These are phyloP conservation scores for Ricinus communis DNA, from an alignment of 345 rosid genomes.

Conservation along the genomic window DNA sequence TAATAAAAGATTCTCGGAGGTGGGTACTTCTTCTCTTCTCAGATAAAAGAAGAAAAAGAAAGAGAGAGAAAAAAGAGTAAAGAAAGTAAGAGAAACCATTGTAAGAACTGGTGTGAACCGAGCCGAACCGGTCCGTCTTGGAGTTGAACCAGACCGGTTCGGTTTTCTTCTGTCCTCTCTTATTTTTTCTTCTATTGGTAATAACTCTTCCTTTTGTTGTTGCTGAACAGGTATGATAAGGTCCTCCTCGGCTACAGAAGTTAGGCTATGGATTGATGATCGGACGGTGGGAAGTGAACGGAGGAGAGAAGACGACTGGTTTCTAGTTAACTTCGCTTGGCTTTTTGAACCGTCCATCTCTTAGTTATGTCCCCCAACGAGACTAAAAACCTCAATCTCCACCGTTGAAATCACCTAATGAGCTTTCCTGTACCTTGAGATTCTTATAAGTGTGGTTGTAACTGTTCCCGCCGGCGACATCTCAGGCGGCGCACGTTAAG, in stretches of 20 bases:
- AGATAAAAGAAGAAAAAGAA: conserved; percentile 49
- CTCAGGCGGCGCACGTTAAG: conserved; percentile 35
- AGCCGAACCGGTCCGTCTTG: conserved; percentile 41
- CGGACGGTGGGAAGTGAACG: conserved; percentile 81
- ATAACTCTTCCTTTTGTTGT: conserved; percentile 15
- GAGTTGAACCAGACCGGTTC: conserved; percentile 43
- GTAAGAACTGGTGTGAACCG: conserved; percentile 57
- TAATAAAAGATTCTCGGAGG: conserved; percentile 79
- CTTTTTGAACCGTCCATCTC: conserved; percentile 63
- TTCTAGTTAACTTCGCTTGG: conserved; percentile 70
- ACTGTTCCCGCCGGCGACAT: conserved; percentile 46
- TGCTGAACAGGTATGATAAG: conserved; percentile 31
- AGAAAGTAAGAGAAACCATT: conserved; percentile 54
- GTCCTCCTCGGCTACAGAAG: conserved; percentile 62
- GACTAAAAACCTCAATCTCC: neutral
- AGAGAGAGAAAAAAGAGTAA: conserved; percentile 46
- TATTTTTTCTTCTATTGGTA: conserved; percentile 19
- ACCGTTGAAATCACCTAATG: no score
- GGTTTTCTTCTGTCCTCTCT: conserved; percentile 38
- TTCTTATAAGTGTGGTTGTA: conserved; percentile 35
- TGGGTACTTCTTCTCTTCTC: conserved; percentile 53
- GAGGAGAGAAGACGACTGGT: conserved; percentile 83
- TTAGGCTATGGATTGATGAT: conserved; percentile 81
- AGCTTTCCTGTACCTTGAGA: conserved; percentile 51
- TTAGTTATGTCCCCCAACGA: no score